These are phyloP conservation scores for Annona cherimola DNA, from an alignment of 164 flowering plant species.

Conservation along the genomic window DNA sequence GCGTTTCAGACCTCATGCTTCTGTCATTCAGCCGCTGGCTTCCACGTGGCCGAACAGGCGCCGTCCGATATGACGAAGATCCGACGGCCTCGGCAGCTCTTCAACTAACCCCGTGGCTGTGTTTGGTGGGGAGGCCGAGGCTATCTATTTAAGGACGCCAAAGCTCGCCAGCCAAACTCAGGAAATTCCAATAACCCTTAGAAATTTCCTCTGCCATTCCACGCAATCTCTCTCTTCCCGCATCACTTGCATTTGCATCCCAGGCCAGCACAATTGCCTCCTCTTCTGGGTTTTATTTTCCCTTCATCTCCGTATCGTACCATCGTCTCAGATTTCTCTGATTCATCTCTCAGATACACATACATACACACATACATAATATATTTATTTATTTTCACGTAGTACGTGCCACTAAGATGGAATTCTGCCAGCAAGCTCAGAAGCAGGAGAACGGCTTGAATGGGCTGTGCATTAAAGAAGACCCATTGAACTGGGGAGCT, in stretches of 20 bases:
- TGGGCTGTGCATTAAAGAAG: conserved; percentile 18
- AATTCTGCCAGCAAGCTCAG: neutral
- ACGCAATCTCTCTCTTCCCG: neutral
- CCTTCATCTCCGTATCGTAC: neutral
- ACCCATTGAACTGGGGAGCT: conserved; percentile 49
- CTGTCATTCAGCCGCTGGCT: neutral
- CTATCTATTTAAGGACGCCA: conserved; percentile 22
- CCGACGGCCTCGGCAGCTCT: conserved; percentile 5
- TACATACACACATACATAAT: neutral
- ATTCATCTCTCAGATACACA: neutral
- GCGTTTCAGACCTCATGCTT: conserved; percentile 10
- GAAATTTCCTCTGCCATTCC: conserved; percentile 2
- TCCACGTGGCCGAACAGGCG: conserved; percentile 11
- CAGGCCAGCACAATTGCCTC: neutral
- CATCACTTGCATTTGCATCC: neutral
- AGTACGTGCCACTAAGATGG: neutral
- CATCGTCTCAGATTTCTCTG: neutral
- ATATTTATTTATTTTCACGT: neutral
- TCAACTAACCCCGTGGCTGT: conserved; percentile 29
- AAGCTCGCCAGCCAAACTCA: conserved; percentile 14
- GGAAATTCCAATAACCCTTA: conserved; percentile 10
- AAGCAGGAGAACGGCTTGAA: conserved; percentile 13
- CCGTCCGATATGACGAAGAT: conserved; percentile 12
- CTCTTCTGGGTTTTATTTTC: neutral
- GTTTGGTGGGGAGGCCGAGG: neutral